phyloP scores from a whole-genome alignment of 768 basidiomycete genomes.

The Termitomyces sp. region DNA sequence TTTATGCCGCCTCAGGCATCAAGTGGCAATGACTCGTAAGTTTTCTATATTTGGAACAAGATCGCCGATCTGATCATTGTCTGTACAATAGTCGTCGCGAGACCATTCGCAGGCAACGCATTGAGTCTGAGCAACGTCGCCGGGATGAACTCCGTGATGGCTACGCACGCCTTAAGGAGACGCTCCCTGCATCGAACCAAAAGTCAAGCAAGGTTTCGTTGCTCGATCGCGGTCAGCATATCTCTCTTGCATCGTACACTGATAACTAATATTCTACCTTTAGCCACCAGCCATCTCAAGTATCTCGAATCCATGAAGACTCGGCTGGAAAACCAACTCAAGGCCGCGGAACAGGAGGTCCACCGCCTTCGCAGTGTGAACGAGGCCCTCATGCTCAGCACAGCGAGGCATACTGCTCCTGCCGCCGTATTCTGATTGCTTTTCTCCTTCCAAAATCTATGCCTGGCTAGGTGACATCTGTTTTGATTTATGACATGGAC shows the following conservation, averaged over 20 bases:
- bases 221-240: slow-evolving; percentile 70
- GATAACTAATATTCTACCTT: slow-evolving; percentile 10
- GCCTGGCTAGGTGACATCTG: slow-evolving; percentile 53
- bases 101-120: slow-evolving; percentile 88
- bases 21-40: slow-evolving; percentile 52
- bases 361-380: slow-evolving; percentile 80
- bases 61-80: neutral
- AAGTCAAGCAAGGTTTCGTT: slow-evolving; percentile 91
- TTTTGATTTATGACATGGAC: slow-evolving; percentile 55
- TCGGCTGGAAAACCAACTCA: slow-evolving; percentile 71
- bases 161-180: slow-evolving; percentile 87
- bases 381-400: slow-evolving; percentile 86
- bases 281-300: slow-evolving; percentile 83
- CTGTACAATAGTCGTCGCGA: slow-evolving; percentile 64
- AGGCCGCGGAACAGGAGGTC: slow-evolving; percentile 77
- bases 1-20: slow-evolving; percentile 51
- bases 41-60: slow-evolving; percentile 4
- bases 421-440: slow-evolving; percentile 23
- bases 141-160: slow-evolving; percentile 92
- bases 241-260: neutral
- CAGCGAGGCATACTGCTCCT: slow-evolving; percentile 63
- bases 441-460: slow-evolving; percentile 30
- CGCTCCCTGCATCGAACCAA: slow-evolving; percentile 86
- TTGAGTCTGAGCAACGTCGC: slow-evolving; percentile 90
- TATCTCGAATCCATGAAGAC: slow-evolving; percentile 79